Conservation (phyloP, 1,284 basidiomycete genomes). For the Veloboletus limbatus region DNA sequence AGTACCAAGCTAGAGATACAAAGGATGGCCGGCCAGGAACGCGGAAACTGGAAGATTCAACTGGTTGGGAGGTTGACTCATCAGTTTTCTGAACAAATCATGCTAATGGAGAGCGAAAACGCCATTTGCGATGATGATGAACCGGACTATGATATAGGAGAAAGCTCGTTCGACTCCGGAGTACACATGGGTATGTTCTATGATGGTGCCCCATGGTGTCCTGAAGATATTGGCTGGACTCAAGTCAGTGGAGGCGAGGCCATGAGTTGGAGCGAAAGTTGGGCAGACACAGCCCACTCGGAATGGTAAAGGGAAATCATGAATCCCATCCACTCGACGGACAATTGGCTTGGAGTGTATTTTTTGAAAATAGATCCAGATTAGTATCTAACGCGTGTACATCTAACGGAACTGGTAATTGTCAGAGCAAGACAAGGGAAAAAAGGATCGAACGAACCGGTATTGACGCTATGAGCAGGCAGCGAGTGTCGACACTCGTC, state of each 20-base stretch:
- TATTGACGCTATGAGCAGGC: conserved; percentile 18
- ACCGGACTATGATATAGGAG: conserved; percentile 12
- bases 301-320: conserved; percentile 3
- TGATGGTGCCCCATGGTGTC: conserved; percentile 6
- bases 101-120: conserved; percentile 10
- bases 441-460: conserved; percentile 17
- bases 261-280: background rate
- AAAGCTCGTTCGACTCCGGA: conserved; percentile 30
- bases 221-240: conserved; percentile 19
- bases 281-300: background rate
- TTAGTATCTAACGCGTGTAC: conserved; percentile 30
- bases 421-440: conserved; percentile 5
- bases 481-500: conserved; percentile 6
- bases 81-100: conserved; percentile 3
- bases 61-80: conserved; percentile 15
- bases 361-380: conserved; percentile 11
- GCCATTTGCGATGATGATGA: conserved; percentile 20
- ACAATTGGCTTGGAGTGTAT: conserved; percentile 1
- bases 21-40: conserved; percentile 22
- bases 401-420: conserved; percentile 14
- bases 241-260: conserved; percentile 9
- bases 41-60: conserved; percentile 28
- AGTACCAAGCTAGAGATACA: conserved; percentile 30
- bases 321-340: background rate
- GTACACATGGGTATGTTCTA: conserved; percentile 17